These are phyloP conservation scores for Cordyceps cicadae DNA, from an alignment of 2,329 filamentous ascomycete genomes.

Conservation along the genomic window DNA sequence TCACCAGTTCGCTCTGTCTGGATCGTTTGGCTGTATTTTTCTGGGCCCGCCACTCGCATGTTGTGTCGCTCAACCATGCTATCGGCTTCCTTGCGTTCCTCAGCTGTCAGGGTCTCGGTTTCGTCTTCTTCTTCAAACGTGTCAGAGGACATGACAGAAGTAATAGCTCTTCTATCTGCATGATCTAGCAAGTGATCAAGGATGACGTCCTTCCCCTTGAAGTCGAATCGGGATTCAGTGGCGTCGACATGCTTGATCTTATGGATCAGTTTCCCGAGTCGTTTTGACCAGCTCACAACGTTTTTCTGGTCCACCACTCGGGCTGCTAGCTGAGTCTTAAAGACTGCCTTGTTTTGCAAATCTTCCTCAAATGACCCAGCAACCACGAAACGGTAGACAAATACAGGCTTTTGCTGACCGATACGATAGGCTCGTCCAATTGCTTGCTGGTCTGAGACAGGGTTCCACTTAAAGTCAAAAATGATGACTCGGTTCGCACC, in stretches of 20 bases:
- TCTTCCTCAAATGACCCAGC: conserved; percentile 73
- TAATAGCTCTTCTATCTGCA: conserved; percentile 33
- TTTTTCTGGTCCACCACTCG: conserved; percentile 81
- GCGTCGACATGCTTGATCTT: conserved; percentile 44
- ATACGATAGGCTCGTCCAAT: conserved; percentile 80
- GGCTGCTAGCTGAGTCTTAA: conserved; percentile 72
- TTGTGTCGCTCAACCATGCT: conserved; percentile 25
- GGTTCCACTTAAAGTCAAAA: conserved; percentile 77
- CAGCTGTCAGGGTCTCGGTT: conserved; percentile 43
- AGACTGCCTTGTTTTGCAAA: conserved; percentile 65
- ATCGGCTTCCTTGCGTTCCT: conserved; percentile 51
- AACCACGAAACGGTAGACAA: conserved; percentile 72
- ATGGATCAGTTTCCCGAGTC: conserved; percentile 49
- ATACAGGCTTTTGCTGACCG: conserved; percentile 72
- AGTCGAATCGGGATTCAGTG: conserved; percentile 31
- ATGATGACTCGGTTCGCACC: conserved; percentile 81
- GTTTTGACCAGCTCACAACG: conserved; percentile 56
- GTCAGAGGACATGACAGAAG: conserved; percentile 57
- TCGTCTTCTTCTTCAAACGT: conserved; percentile 65
- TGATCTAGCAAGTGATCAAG: conserved; percentile 41
- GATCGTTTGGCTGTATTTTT: conserved; percentile 21
- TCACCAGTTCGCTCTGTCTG: not conserved
- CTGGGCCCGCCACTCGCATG: conserved; percentile 26
- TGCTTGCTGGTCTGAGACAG: conserved; percentile 75
- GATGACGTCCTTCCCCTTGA: conserved; percentile 55